Conservation (phyloP, 306 rosid genomes). For the Vigna radiata region DNA sequence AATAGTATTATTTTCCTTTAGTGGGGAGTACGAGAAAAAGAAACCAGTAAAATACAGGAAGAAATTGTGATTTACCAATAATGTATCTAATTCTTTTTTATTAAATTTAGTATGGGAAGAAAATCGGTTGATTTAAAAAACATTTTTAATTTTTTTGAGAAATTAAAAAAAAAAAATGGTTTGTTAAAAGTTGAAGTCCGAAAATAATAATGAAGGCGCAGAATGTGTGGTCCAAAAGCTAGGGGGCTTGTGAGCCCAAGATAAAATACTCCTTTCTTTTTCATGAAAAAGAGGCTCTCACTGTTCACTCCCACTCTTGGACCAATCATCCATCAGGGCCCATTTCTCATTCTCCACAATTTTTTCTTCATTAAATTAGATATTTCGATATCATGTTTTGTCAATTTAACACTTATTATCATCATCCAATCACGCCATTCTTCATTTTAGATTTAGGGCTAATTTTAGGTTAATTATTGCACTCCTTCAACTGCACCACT, state of each 20-base stretch:
- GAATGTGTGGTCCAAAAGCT: background rate
- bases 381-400: constrained; percentile 4
- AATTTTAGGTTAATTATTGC: background rate
- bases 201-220: constrained; percentile 2
- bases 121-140: too few species aligned
- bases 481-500: background rate
- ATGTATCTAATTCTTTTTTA: too few species aligned
- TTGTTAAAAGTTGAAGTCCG: background rate
- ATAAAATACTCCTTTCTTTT: constrained; percentile 12
- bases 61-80: too few species aligned
- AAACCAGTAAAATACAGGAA: too few species aligned
- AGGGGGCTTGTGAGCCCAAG: background rate
- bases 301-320: background rate
- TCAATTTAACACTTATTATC: background rate
- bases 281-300: constrained; percentile 20
- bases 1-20: too few species aligned
- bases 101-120: too few species aligned
- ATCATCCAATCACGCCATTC: background rate
- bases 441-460: background rate
- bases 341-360: constrained; percentile 1
- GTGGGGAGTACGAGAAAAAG: too few species aligned
- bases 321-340: constrained; percentile 37
- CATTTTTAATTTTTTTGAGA: too few species aligned
- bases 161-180: too few species aligned
- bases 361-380: constrained; percentile 10